Base-by-base conservation (phyloP, 495 filamentous ascomycete genomes). In the Hyaloscypha bicolor region DNA sequence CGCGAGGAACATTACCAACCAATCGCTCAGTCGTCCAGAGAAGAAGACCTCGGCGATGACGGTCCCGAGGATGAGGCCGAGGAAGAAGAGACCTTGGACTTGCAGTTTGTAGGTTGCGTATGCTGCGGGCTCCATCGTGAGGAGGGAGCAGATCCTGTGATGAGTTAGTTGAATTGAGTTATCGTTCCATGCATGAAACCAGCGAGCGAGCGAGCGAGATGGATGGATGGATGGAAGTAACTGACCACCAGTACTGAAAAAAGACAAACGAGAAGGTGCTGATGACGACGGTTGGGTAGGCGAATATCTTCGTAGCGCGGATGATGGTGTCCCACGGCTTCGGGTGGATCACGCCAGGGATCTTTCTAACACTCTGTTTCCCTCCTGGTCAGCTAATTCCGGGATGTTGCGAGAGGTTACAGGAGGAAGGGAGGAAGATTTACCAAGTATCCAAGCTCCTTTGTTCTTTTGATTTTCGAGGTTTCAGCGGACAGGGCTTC, bases 241-340 rank as follows among this genome's bases (percentile, higher is more conserved):
- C 59, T n/a, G 3, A 61, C 86, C 85, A 89, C 86, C 86, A 88
- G 73, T 89, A 88, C 83, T 83, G 87, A 4, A 78, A 71, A 67
- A 88, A 88, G 61, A 76, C 81, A 74, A 85, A 90, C 22, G 80
- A 77, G 19, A 84, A 61, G 1, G 88, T 78, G 6, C 78, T 66
- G 29, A 86, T 74, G 0, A 77, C 72, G 0, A 87, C 77, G 8
- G 78, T 78, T 0, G 80, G 80, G 67, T 78, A 82, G 56, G 76
- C 78, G 66, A 81, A 87, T 1, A 82, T 84, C 68, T 79, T 76
- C 33, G 78, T 39, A 68, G 87, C 86, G 31, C 81, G 77, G 37
- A 77, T 55, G 11, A 82, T 61, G 0, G 83, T 78, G 60, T 83
- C 83, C 76, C 79, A 88, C 1, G 80, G 77, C 65, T 79, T 83